Evolutionary conservation across 768 basidiomycete species (phyloP).

Genomic region (Boletus reticuloceps): DNA sequence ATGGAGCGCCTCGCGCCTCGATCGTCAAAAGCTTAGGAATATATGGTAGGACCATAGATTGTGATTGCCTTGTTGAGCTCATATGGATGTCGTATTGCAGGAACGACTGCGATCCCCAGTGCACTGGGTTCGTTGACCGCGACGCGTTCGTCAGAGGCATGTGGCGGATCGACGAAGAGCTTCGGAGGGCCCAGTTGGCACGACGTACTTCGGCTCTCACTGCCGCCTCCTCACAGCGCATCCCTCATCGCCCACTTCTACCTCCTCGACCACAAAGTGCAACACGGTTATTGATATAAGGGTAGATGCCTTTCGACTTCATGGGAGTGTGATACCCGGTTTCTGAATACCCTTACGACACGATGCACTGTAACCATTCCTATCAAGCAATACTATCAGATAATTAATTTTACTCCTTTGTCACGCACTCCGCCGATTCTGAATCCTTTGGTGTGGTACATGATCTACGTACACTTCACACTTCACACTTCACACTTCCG

Average conservation of each 20-base stretch:
- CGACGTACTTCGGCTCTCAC: constrained; percentile 31
- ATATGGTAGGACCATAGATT: constrained; percentile 57
- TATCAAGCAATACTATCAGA: neutral
- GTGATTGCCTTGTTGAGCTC: neutral
- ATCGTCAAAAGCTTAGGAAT: constrained; percentile 47
- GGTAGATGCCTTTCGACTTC: neutral
- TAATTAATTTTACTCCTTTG: constrained; percentile 15
- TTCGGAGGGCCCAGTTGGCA: constrained; percentile 55
- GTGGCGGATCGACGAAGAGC: constrained; percentile 86
- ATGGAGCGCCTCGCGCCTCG: constrained; percentile 62
- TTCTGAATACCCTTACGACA: constrained; percentile 20
- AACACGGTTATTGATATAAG: constrained; percentile 12
- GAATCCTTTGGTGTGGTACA: neutral
- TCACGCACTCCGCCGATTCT: neutral
- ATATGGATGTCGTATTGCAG: constrained; percentile 34
- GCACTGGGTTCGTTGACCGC: constrained; percentile 56
- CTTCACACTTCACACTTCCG: constrained; percentile 34
- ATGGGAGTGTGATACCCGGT: constrained; percentile 10
- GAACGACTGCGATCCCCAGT: constrained; percentile 64
- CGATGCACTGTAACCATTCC: neutral
- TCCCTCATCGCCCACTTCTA: constrained; percentile 30
- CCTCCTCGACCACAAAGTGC: constrained; percentile 16
- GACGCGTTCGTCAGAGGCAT: constrained; percentile 74
- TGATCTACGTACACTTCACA: constrained; percentile 22
- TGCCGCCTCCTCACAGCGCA: constrained; percentile 33